phyloP scores from a whole-genome alignment of 331 rosid genomes.

The Quercus lobata region DNA sequence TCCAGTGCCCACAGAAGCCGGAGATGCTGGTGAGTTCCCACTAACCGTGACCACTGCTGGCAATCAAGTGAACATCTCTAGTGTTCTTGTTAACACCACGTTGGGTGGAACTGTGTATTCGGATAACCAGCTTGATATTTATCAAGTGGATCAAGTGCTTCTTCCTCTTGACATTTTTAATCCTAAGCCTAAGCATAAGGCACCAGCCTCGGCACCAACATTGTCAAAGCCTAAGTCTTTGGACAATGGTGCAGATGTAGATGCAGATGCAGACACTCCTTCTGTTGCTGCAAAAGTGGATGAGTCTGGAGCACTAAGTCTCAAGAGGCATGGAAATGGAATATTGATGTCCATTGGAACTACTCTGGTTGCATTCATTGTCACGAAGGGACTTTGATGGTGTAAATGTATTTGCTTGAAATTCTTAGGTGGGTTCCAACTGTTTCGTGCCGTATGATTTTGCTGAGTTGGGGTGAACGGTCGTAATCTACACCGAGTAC shows the following conservation, averaged over 20 bases:
- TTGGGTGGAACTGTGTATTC: slow-evolving; percentile 26
- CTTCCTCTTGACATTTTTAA: slow-evolving; percentile 35
- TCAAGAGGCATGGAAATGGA: background rate
- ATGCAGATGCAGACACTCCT: slow-evolving; percentile 29
- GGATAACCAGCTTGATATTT: slow-evolving; percentile 36
- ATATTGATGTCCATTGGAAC: background rate
- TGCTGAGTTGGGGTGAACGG: slow-evolving; percentile 18
- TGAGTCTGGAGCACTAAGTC: slow-evolving; percentile 24
- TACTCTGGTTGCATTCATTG: slow-evolving; percentile 15
- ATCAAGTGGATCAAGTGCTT: slow-evolving; percentile 42
- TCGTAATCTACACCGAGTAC: slow-evolving; percentile 26
- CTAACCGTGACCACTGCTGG: slow-evolving; percentile 27
- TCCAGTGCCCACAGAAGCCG: slow-evolving; percentile 35
- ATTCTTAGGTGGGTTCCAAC: background rate
- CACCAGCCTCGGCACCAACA: background rate
- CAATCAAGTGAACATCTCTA: slow-evolving; percentile 31
- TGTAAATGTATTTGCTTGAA: background rate
- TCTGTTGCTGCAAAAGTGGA: slow-evolving; percentile 16
- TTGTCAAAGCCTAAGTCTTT: too few species aligned
- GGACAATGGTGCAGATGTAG: background rate
- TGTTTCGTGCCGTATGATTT: background rate
- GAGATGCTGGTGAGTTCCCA: slow-evolving; percentile 20
- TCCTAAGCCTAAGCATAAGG: background rate
- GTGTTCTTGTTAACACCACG: slow-evolving; percentile 33
- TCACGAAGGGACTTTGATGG: slow-evolving; percentile 16